Evolutionary conservation across 2,329 filamentous ascomycete genomes (phyloP), one percentile per base, ranked within the genome.

Genomic region (Hypomyces rosellus): DNA sequence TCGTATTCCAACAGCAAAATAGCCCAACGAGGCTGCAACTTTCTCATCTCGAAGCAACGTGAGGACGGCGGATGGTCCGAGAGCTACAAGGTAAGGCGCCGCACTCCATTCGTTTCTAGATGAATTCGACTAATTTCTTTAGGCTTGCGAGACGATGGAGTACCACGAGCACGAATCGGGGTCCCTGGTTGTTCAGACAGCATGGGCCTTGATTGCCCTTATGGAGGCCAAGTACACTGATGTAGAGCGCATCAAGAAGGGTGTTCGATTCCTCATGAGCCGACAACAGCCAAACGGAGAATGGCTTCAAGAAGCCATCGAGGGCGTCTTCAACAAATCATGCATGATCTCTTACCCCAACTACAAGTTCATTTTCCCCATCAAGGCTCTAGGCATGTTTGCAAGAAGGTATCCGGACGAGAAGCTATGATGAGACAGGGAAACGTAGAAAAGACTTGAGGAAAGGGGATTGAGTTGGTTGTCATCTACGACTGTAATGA

Each of bases 311-410:
- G 93, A 97, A 69, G 85, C 87, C 1, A 97, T 99, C 60, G 93
- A 99, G 68, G 93, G 93, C 2, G 93, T 99, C 11, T 99, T 99
- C 72, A 99, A 99, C 72, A 96, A 96, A 75, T 93, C 85, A 62
- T 97, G 92, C 76, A 97, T 96, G 89, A 99, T 99, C 57, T 93
- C 89, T 1, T 99, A 99, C 64, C 92, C 92, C 40, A 99, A 99
- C 75, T 99, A 99, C 76, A 99, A 97, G 74, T 93, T 96, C 67
- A 88, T 86, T 52, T 99, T 96, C 69, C 85, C 92, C 1, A 87
- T 97, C 65, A 95, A 95, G 72, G 93, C 93, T 2, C 68, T 99
- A 56, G 93, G 93, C 5, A 86, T 96, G 81, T 99, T 89, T 74
- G 82, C 86, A 4, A 78, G 74, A 59, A 81, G 76, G 55, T 91